A percentile compares a stretch with the other conserved stretches of the same genome.
phyloP scores from a whole-genome alignment of 1,284 basidiomycete species.

The Microbotryum saponariae region DNA sequence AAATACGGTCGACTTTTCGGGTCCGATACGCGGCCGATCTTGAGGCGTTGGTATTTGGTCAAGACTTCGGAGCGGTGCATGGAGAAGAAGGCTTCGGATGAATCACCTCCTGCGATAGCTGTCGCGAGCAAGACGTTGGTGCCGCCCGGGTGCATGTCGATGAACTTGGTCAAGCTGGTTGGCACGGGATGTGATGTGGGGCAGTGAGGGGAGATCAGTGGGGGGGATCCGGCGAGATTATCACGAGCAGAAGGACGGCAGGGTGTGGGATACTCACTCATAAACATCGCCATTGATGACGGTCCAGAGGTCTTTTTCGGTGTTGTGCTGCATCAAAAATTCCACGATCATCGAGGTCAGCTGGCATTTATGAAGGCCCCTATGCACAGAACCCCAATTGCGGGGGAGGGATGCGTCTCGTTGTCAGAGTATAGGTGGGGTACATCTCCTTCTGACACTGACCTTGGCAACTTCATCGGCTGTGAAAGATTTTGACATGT shows the following conservation, averaged over 20 bases:
- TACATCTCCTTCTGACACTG: too few species aligned
- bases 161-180: constrained; percentile 57
- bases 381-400: too few species aligned
- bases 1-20: constrained; percentile 15
- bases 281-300: not conserved
- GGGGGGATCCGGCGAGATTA: not conserved
- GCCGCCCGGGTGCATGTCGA: constrained; percentile 72
- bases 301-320: constrained; percentile 3
- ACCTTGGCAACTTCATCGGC: constrained; percentile 1
- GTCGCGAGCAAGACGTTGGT: constrained; percentile 52
- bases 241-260: not conserved
- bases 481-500: not conserved
- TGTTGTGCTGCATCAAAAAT: not conserved
- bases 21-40: constrained; percentile 20
- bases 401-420: too few species aligned
- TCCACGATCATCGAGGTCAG: too few species aligned
- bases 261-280: not conserved
- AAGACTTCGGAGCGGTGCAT: constrained; percentile 25
- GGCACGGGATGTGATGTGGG: not conserved
- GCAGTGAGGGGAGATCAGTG: not conserved
- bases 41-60: constrained; percentile 16
- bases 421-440: too few species aligned
- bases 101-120: constrained; percentile 22
- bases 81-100: constrained; percentile 26
- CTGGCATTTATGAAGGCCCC: too few species aligned